Evolutionary conservation across 306 rosid species (phyloP).

Genomic region (Gillenia trifoliata): DNA sequence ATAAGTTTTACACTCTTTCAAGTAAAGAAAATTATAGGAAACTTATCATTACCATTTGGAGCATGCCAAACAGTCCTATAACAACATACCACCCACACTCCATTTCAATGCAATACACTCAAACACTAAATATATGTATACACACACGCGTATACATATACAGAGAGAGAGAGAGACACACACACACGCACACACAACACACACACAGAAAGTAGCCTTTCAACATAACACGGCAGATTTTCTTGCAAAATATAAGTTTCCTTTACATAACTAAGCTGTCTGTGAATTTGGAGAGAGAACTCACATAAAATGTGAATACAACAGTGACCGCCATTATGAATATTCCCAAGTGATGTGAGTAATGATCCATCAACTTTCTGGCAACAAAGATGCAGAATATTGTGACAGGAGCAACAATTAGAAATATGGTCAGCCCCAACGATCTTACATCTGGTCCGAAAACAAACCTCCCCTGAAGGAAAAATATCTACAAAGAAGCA

Average conservation of each 20-base stretch:
- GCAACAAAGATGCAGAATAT: constrained; percentile 90
- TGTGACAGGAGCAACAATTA: constrained; percentile 77
- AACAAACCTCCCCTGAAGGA: constrained; percentile 86
- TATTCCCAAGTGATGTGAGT: constrained; percentile 62
- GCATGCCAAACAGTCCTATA: no score
- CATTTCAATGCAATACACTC: no score
- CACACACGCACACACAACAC: no score
- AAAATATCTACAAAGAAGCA: constrained; percentile 69
- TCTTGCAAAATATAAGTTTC: background rate
- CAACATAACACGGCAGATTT: background rate
- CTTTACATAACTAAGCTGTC: background rate
- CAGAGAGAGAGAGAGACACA: no score
- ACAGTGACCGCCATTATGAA: constrained; percentile 59
- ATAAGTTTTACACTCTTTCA: no score
- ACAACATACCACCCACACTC: no score
- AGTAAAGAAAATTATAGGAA: no score
- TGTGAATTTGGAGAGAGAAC: constrained; percentile 26
- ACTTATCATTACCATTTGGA: no score
- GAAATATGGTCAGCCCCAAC: constrained; percentile 70
- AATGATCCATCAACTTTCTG: constrained; percentile 73
- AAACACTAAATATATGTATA: no score
- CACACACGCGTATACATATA: no score
- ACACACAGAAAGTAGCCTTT: no score
- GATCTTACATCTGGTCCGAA: constrained; percentile 99
- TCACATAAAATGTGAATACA: constrained; percentile 70